Evolutionary conservation across 805 yeast genomes (phyloP).

Genomic region (Myxozyma geophila): DNA sequence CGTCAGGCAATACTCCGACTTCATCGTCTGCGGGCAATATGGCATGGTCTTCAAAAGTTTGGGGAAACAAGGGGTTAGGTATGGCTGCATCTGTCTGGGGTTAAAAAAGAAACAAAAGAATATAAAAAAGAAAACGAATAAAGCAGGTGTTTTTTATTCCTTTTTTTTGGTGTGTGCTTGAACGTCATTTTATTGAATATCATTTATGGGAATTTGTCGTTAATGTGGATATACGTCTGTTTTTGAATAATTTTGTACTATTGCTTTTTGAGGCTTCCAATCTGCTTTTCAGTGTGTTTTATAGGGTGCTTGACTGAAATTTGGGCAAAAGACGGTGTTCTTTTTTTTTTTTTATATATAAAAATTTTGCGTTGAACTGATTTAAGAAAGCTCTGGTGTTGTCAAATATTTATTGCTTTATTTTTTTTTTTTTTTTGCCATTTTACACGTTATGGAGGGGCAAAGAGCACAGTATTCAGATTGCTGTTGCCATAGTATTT

Average conservation of each 20-base stretch:
- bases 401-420: conserved; percentile 5
- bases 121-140: conserved; percentile 1
- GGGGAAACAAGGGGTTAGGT: conserved; percentile 36
- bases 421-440: conserved; percentile 8
- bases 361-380: conserved; percentile 19
- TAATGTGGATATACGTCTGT: conserved; percentile 10
- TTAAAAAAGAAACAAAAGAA: conserved; percentile 18
- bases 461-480: too few species aligned
- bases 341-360: background rate
- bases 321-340: conserved; percentile 30
- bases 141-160: conserved; percentile 9
- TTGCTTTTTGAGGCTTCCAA: background rate
- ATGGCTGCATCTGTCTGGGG: conserved; percentile 39
- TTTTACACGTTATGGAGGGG: too few species aligned
- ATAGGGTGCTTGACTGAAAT: conserved; percentile 18
- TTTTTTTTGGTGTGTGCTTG: conserved; percentile 6
- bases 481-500: too few species aligned
- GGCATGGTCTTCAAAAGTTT: conserved; percentile 37
- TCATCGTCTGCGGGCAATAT: conserved; percentile 24
- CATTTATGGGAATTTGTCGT: conserved; percentile 9
- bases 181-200: background rate
- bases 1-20: conserved; percentile 14
- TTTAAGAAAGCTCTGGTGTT: background rate
- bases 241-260: background rate
- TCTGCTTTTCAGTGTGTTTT: background rate